A percentile compares a stretch with the other conserved stretches of the same genome.
Evolutionary conservation across 345 rosid species (phyloP).

Genomic region (Salix arbutifolia): DNA sequence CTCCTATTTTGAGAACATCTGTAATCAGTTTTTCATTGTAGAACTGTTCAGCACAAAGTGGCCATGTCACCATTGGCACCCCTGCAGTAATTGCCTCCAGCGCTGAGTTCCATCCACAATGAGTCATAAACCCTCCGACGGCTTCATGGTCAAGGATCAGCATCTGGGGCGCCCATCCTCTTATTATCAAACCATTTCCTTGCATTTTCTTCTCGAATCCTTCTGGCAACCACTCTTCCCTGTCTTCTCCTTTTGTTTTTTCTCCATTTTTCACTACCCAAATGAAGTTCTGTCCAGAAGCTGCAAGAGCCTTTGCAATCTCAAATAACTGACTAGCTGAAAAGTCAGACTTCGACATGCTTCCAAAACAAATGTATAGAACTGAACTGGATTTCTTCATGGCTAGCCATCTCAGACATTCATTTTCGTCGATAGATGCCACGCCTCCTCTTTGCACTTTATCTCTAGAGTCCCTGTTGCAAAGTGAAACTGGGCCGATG

Average conservation of each 20-base stretch:
- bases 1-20: slow-evolving; percentile 36
- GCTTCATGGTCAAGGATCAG: slow-evolving; percentile 45
- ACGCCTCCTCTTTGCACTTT: slow-evolving; percentile 34
- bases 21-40: slow-evolving; percentile 38
- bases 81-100: slow-evolving; percentile 42
- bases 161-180: slow-evolving; percentile 51
- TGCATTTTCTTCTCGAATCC: slow-evolving; percentile 34
- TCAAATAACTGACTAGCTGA: slow-evolving; percentile 31
- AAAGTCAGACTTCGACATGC: slow-evolving; percentile 14
- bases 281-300: slow-evolving; percentile 37
- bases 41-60: slow-evolving; percentile 42
- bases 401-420: slow-evolving; percentile 40
- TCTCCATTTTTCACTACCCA: slow-evolving; percentile 38
- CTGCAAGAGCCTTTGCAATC: slow-evolving; percentile 40
- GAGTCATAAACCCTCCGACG: slow-evolving; percentile 42
- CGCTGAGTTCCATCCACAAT: slow-evolving; percentile 54
- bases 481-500: slow-evolving; percentile 40
- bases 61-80: slow-evolving; percentile 51
- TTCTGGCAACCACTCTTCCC: slow-evolving; percentile 32
- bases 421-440: slow-evolving; percentile 28
- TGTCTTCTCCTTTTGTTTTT: slow-evolving; percentile 12
- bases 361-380: slow-evolving; percentile 44
- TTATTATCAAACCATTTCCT: slow-evolving; percentile 33
- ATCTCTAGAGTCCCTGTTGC: slow-evolving; percentile 18
- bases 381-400: slow-evolving; percentile 33